These are phyloP conservation scores for Coffea humblotiana DNA, from an alignment of 305 asterid genomes.

Conservation along the genomic window DNA sequence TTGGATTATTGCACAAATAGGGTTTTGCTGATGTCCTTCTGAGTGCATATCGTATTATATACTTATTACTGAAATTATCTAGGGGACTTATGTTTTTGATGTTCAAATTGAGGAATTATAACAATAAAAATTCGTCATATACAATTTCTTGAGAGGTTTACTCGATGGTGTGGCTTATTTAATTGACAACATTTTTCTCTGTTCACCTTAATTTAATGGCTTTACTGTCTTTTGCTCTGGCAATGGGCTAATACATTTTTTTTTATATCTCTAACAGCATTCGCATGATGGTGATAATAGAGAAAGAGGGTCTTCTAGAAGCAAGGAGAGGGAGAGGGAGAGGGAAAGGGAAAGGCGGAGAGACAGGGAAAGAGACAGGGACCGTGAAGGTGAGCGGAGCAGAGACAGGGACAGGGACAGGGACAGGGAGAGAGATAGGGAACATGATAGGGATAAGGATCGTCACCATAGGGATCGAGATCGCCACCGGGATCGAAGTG, in stretches of 20 bases:
- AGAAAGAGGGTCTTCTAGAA: conserved; percentile 26
- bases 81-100: background rate
- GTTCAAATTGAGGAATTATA: background rate
- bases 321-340: conserved; percentile 28
- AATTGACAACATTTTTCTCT: background rate
- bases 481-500: conserved; percentile 29
- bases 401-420: conserved; percentile 17
- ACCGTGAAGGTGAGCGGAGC: conserved; percentile 1
- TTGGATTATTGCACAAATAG: background rate
- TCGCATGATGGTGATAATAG: conserved; percentile 28
- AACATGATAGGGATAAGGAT: conserved; percentile 13
- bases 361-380: background rate
- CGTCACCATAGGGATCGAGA: conserved; percentile 21
- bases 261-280: conserved; percentile 20
- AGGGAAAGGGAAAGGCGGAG: conserved; percentile 1
- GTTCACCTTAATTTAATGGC: background rate
- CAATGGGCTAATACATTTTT: background rate
- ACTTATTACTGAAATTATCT: background rate
- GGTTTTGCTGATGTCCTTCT: background rate
- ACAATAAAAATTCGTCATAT: background rate
- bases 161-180: background rate
- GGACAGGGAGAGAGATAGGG: conserved; percentile 17
- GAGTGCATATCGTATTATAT: background rate
- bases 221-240: background rate
- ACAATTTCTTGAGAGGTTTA: background rate